Evolutionary conservation across 2,329 filamentous ascomycete species (phyloP).

Genomic region (Cyphellophora attinorum): DNA sequence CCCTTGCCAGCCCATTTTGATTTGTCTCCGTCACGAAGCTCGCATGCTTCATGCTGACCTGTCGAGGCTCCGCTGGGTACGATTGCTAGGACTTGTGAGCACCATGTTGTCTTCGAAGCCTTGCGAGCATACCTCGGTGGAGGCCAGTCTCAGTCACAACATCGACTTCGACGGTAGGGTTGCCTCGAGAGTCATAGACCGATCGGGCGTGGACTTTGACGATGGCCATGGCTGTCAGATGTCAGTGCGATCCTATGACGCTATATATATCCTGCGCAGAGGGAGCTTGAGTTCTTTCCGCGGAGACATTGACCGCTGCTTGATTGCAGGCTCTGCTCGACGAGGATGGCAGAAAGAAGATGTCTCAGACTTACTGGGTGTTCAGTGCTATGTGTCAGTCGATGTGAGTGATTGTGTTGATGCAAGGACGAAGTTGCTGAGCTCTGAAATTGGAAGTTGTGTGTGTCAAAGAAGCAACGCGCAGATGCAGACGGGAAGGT

Average conservation of each 20-base stretch:
- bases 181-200: slow-evolving; percentile 96
- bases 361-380: background rate
- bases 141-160: slow-evolving; percentile 92
- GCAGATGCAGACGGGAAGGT: too few species aligned
- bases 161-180: slow-evolving; percentile 98
- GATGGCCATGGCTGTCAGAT: slow-evolving; percentile 59
- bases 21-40: slow-evolving; percentile 87
- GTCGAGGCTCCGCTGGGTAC: slow-evolving; percentile 95
- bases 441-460: too few species aligned
- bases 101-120: too few species aligned
- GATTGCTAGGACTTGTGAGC: too few species aligned
- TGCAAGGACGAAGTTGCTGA: too few species aligned
- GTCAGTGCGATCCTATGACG: too few species aligned
- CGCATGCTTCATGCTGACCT: slow-evolving; percentile 81
- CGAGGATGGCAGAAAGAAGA: background rate
- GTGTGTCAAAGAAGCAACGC: too few species aligned
- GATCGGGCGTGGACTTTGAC: slow-evolving; percentile 84
- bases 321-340: background rate
- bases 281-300: too few species aligned
- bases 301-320: background rate
- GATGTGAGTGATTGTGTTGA: background rate
- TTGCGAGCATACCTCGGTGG: slow-evolving; percentile 89
- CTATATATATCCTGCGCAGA: too few species aligned
- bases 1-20: slow-evolving; percentile 78
- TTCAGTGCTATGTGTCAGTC: background rate